These are phyloP conservation scores for Exophiala oligosperma DNA, from an alignment of 2,329 filamentous ascomycete genomes.

Conservation along the genomic window DNA sequence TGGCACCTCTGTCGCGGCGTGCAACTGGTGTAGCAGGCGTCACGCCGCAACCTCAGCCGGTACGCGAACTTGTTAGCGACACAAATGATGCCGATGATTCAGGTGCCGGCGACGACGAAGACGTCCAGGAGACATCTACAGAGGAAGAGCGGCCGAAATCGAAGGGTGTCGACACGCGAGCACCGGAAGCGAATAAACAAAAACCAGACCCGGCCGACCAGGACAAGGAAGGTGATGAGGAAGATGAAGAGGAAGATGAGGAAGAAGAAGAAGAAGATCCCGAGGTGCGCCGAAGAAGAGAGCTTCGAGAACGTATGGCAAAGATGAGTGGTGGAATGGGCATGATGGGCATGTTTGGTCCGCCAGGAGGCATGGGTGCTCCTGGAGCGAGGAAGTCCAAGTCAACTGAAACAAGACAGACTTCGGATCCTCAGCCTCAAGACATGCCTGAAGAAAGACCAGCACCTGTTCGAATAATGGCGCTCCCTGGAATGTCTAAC, in stretches of 20 bases:
- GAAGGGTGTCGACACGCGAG: constrained; percentile 19
- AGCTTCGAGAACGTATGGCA: constrained; percentile 91
- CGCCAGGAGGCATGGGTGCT: constrained; percentile 64
- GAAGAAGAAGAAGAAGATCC: constrained; percentile 86
- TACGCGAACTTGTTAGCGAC: constrained; percentile 59
- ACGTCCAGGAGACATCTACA: constrained; percentile 62
- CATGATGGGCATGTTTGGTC: constrained; percentile 90
- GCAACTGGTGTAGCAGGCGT: constrained; percentile 38
- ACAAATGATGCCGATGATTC: constrained; percentile 67
- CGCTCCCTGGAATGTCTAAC: constrained; percentile 70
- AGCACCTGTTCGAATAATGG: constrained; percentile 55
- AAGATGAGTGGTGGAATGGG: constrained; percentile 98
- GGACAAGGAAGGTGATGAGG: constrained; percentile 52
- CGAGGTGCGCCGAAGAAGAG: constrained; percentile 79
- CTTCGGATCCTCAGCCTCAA: constrained; percentile 34
- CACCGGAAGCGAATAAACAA: constrained; percentile 18
- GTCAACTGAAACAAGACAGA: constrained; percentile 39
- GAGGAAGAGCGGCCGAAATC: constrained; percentile 72
- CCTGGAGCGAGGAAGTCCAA: constrained; percentile 52
- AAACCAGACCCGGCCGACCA: constrained; percentile 46
- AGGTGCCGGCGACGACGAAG: constrained; percentile 63
- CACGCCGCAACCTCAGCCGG: constrained; percentile 39
- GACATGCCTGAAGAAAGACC: constrained; percentile 36
- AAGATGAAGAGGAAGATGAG: constrained; percentile 60
- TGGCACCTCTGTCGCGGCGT: constrained; percentile 25